These are phyloP conservation scores for Globisporangium emineosum DNA, from an alignment of 352 stramenopile species.

Conservation along the genomic window DNA sequence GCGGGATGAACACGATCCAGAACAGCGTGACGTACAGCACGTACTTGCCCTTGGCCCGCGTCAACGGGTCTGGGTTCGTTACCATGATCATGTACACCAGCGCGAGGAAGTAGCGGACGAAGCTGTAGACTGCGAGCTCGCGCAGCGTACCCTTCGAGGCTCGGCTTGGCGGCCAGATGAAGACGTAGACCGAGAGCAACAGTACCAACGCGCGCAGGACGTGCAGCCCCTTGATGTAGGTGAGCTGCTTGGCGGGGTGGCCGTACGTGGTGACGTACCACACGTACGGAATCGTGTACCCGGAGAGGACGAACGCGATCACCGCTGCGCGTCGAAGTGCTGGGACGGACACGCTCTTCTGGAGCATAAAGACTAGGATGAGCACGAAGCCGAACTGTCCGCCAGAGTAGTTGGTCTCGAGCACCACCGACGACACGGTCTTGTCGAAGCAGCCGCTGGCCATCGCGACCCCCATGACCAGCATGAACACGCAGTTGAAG, in stretches of 20 bases:
- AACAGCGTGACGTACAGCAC: conserved; percentile 38
- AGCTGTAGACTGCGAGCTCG: conserved; percentile 57
- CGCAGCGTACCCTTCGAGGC: conserved; percentile 47
- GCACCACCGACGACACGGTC: no score
- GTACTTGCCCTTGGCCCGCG: no score
- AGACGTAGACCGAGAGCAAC: conserved; percentile 33
- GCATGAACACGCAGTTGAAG: no score
- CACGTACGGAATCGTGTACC: conserved; percentile 28
- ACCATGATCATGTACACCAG: no score
- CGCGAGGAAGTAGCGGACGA: no score
- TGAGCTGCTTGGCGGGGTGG: no score
- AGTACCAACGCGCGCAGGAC: no score
- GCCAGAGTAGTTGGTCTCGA: conserved; percentile 3
- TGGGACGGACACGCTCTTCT: conserved; percentile 13
- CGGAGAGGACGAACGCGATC: conserved; percentile 18
- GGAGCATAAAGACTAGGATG: conserved; percentile 11
- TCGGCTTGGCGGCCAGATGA: conserved; percentile 30
- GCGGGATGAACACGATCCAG: conserved; percentile 57
- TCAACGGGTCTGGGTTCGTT: no score
- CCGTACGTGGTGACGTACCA: no score
- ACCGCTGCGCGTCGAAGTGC: conserved; percentile 18
- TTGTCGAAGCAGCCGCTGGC: no score
- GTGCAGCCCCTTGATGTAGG: no score
- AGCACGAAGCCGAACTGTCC: conserved; percentile 24
- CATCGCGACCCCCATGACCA: no score